These are phyloP conservation scores for Rhododendron kiyosumense DNA, from an alignment of 148 eudicot genomes.

Conservation along the genomic window DNA sequence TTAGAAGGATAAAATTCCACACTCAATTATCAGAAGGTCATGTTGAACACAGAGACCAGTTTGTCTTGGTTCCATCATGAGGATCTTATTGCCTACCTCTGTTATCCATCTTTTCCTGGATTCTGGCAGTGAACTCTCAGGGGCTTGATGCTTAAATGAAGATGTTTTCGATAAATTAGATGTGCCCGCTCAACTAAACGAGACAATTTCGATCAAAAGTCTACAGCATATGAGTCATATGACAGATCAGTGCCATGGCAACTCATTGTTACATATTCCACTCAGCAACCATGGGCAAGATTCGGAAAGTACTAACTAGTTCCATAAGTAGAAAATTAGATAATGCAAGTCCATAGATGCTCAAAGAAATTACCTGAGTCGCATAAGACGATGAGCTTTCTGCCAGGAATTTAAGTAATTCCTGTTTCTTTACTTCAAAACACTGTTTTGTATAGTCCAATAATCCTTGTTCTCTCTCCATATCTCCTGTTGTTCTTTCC, in stretches of 20 bases:
- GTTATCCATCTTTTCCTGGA: background rate
- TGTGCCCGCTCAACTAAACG: background rate
- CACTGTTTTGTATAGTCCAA: slow-evolving; percentile 46
- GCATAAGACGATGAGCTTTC: slow-evolving; percentile 47
- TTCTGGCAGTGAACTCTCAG: background rate
- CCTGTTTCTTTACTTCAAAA: slow-evolving; percentile 58
- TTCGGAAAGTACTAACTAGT: background rate
- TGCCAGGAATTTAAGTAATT: slow-evolving; percentile 49
- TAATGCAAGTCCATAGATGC: background rate
- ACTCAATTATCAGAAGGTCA: background rate
- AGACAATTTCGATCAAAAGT: background rate
- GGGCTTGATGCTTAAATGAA: background rate
- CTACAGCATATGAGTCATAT: background rate
- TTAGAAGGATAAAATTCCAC: background rate
- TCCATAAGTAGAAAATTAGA: background rate
- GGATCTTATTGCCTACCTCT: background rate
- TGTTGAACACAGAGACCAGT: slow-evolving; percentile 4
- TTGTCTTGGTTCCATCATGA: background rate
- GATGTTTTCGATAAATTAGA: background rate
- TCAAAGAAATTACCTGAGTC: slow-evolving; percentile 41
- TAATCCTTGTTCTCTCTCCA: slow-evolving; percentile 59
- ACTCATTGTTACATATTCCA: background rate
- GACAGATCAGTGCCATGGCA: background rate
- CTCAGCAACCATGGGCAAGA: background rate
- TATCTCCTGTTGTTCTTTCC: slow-evolving; percentile 53